Evolutionary conservation across 2,329 filamentous ascomycete genomes (phyloP).

Genomic region (Penicillium sp.): DNA sequence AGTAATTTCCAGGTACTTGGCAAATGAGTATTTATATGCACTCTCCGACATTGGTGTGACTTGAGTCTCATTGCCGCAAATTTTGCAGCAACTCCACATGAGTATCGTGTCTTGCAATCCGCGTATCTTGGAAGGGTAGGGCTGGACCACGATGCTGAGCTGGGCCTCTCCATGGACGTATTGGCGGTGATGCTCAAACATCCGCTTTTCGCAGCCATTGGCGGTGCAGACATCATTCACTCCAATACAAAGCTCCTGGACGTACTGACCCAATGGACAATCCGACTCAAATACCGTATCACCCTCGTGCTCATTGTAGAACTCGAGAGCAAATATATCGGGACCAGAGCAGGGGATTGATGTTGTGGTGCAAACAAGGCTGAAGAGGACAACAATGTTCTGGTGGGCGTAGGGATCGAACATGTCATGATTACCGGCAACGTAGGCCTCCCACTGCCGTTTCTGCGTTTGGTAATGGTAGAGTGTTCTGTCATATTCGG

Average conservation of each 20-base stretch:
- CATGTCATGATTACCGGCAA: conserved; percentile 78
- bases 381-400: conserved; percentile 91
- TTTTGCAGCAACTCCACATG: conserved; percentile 97
- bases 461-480: conserved; percentile 94
- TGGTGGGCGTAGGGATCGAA: conserved; percentile 96
- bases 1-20: conserved; percentile 93
- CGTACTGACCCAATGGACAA: conserved; percentile 88
- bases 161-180: conserved; percentile 96
- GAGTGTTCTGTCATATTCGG: conserved; percentile 90
- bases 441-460: conserved; percentile 91
- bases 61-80: conserved; percentile 84
- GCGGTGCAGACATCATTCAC: conserved; percentile 73
- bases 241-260: conserved; percentile 78
- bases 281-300: conserved; percentile 70
- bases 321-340: conserved; percentile 81
- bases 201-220: conserved; percentile 78
- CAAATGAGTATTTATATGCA: conserved; percentile 97
- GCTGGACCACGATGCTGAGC: conserved; percentile 84
- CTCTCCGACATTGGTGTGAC: conserved; percentile 86
- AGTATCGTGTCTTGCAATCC: conserved; percentile 70
- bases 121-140: conserved; percentile 60
- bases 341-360: conserved; percentile 91
- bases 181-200: conserved; percentile 89
- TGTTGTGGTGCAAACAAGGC: conserved; percentile 85
- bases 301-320: conserved; percentile 76